Conservation (phyloP, 352 stramenopile genomes). For the Globisporangium parvum region DNA sequence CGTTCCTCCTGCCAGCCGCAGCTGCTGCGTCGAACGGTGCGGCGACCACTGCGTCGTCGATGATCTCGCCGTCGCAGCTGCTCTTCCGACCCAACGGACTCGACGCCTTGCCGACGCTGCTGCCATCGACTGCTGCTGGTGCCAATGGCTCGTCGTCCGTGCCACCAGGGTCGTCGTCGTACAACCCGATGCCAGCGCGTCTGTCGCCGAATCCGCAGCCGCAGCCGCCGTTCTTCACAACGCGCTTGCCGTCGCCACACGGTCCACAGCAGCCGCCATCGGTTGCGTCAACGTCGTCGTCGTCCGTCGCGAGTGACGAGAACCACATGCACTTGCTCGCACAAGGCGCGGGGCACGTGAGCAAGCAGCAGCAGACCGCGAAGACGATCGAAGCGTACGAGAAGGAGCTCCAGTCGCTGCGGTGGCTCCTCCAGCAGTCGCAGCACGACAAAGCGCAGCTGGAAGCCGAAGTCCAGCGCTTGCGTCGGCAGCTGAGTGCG, state of each 20-base stretch:
- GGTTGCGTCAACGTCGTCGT: no score
- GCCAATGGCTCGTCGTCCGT: constrained; percentile 1
- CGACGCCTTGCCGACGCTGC: constrained; percentile 44
- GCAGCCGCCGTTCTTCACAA: constrained; percentile 33
- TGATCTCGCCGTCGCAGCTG: constrained; percentile 32
- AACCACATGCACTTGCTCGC: constrained; percentile 67
- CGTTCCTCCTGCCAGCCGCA: constrained; percentile 10
- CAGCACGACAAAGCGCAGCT: constrained; percentile 67
- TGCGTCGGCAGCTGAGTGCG: constrained; percentile 41
- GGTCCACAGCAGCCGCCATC: constrained; percentile 2
- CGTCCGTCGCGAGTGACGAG: constrained; percentile 17
- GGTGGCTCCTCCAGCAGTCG: constrained; percentile 63
- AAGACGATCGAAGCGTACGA: constrained; percentile 53
- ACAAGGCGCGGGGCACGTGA: constrained; percentile 51
- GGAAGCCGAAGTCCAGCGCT: constrained; percentile 54
- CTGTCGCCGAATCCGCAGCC: constrained; percentile 15
- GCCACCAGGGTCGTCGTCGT: no score
- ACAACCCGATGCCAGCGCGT: constrained; percentile 4
- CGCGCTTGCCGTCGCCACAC: constrained; percentile 23
- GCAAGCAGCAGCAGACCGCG: constrained; percentile 43
- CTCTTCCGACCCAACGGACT: constrained; percentile 31
- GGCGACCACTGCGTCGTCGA: constrained; percentile 1
- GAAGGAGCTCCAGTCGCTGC: constrained; percentile 58
- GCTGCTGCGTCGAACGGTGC: not conserved
- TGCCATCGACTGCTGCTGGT: constrained; percentile 28